Evolutionary conservation across 805 yeast genomes (phyloP).

Genomic region (Dipodascus albidus): DNA sequence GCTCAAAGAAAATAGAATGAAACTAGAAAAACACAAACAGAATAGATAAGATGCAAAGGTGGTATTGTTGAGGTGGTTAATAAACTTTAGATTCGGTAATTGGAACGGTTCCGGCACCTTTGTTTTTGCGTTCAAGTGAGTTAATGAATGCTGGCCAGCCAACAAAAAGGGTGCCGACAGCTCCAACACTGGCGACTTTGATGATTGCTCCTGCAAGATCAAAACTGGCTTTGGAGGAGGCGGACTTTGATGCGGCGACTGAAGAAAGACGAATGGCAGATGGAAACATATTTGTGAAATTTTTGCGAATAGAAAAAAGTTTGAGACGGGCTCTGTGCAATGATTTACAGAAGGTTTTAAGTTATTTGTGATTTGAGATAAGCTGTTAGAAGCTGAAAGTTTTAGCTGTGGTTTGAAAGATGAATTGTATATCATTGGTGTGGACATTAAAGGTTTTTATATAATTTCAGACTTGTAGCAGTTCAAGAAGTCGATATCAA

Average conservation of each 20-base stretch:
- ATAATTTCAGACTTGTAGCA: too few species aligned
- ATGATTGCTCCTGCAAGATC: neutral
- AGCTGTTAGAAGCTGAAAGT: neutral
- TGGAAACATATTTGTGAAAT: neutral
- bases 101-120: neutral
- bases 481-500: too few species aligned
- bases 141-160: neutral
- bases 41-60: neutral
- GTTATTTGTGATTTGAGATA: too few species aligned
- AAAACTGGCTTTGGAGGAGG: neutral
- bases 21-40: slow-evolving; percentile 1
- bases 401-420: too few species aligned
- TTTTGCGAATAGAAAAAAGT: neutral
- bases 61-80: neutral
- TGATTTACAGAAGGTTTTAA: too few species aligned
- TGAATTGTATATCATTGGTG: too few species aligned
- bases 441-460: too few species aligned
- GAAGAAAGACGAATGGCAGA: neutral
- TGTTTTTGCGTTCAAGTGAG: neutral
- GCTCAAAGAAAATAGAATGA: neutral
- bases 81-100: neutral
- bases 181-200: neutral
- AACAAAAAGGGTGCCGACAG: neutral
- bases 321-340: neutral
- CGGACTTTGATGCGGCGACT: neutral